Conservation (phyloP, 2,329 filamentous ascomycete genomes). For the Leptographium wingfieldii region DNA sequence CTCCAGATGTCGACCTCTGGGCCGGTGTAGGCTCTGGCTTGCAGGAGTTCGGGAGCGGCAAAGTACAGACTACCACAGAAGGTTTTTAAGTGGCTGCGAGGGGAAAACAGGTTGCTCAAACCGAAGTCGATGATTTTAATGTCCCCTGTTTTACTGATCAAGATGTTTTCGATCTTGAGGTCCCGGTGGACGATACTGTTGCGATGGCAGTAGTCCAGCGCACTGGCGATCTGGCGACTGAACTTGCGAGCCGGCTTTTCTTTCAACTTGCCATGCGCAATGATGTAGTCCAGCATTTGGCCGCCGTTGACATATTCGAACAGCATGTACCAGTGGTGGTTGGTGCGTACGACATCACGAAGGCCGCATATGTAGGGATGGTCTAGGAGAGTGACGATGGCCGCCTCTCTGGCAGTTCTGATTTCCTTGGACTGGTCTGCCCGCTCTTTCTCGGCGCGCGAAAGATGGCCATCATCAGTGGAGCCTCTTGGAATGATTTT, state of each 20-base stretch:
- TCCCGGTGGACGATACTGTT: constrained; percentile 98
- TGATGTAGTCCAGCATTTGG: constrained; percentile 99
- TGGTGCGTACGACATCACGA: constrained; percentile 87
- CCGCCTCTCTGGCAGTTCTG: constrained; percentile 84
- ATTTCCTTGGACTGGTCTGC: constrained; percentile 96
- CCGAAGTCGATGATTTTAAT: constrained; percentile 99
- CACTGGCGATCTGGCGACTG: constrained; percentile 90
- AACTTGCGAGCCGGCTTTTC: constrained; percentile 98
- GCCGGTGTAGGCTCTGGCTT: constrained; percentile 87
- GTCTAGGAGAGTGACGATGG: constrained; percentile 86
- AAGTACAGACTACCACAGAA: constrained; percentile 98
- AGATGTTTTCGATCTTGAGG: constrained; percentile 96
- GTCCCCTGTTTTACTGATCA: constrained; percentile 97
- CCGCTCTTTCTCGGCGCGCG: constrained; percentile 63
- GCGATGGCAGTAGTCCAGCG: constrained; percentile 91
- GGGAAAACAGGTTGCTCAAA: constrained; percentile 89
- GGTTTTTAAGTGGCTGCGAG: constrained; percentile 75
- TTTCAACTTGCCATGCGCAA: constrained; percentile 92
- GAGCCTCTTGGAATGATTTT: constrained; percentile 93
- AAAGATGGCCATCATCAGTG: constrained; percentile 69
- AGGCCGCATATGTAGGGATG: constrained; percentile 95
- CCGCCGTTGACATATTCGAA: constrained; percentile 98
- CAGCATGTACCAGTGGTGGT: constrained; percentile 99
- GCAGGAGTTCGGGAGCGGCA: constrained; percentile 85
- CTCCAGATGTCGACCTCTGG: constrained; percentile 98